Conservation (phyloP, 805 yeast species). For the Zygosaccharomyces bisporus region DNA sequence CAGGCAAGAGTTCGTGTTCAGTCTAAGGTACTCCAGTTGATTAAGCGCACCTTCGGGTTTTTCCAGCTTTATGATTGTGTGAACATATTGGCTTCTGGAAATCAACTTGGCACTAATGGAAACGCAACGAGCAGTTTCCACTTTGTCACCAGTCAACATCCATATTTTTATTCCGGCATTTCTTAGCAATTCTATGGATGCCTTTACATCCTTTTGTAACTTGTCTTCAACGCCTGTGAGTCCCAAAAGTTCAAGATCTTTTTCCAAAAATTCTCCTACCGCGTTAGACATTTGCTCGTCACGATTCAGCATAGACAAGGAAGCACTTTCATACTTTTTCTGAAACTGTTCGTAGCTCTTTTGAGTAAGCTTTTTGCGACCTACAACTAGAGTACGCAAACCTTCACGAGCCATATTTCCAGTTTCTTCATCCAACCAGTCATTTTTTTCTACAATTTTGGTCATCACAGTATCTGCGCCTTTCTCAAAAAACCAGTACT, state of each 20-base stretch:
- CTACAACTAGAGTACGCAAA: constrained; percentile 88
- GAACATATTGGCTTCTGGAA: constrained; percentile 90
- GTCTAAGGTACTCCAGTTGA: constrained; percentile 66
- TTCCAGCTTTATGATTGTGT: constrained; percentile 66
- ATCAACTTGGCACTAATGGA: constrained; percentile 93
- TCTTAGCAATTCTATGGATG: constrained; percentile 84
- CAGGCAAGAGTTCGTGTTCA: constrained; percentile 58
- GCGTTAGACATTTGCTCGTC: constrained; percentile 70
- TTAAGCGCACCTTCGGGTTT: constrained; percentile 63
- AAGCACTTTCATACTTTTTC: constrained; percentile 63
- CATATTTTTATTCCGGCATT: constrained; percentile 97
- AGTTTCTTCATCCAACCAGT: constrained; percentile 97
- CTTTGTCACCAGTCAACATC: constrained; percentile 99
- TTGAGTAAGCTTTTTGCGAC: constrained; percentile 64
- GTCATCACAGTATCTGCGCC: constrained; percentile 98
- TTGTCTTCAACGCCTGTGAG: constrained; percentile 97
- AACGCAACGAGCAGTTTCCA: constrained; percentile 96
- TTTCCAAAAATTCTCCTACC: constrained; percentile 67
- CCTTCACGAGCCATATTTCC: constrained; percentile 99
- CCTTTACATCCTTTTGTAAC: constrained; percentile 84
- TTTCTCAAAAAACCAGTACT: constrained; percentile 80
- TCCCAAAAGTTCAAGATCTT: constrained; percentile 80
- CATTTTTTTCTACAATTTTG: constrained; percentile 74
- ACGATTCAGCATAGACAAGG: constrained; percentile 73
- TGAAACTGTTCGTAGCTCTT: constrained; percentile 60